Base-by-base conservation (phyloP, 2,329 filamentous ascomycete genomes). In the Pezicula neosporulosa region DNA sequence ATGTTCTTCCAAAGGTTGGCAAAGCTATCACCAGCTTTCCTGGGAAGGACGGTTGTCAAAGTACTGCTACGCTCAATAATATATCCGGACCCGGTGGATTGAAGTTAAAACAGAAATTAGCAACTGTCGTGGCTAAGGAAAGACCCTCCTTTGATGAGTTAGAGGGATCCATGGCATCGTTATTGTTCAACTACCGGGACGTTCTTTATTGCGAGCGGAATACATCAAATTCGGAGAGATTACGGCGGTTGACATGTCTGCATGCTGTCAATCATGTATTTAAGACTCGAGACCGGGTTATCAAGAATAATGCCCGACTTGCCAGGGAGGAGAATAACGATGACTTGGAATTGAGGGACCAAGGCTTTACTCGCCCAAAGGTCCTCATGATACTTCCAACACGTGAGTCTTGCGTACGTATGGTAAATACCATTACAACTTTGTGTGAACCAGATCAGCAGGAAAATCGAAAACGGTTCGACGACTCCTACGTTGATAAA, bases 341-440 rank as follows among this genome's bases (percentile, higher is more conserved):
- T 15, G 85, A 89, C 36, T 72, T 88, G 4, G 90, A 96, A 59
- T 76, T 91, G 16, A 83, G 91, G 56, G 94, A 99, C 60, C 94
- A 99, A 70, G 94, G 94, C 0, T 99, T 97, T 69, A 97, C 93
- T 0, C 79, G 94, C 5, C 94, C 94, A 7, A 97, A 97, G 66
- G 86, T 97, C 6, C 79, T 99, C 18, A 89, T 97, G 68, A 77
- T 99, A 16, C 75, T 97, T 1, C 93, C 94, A 3, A 97, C 94
- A 0, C 83, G 92, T 50, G 86, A 97, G 64, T 86, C 91, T 0
- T 96, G 90, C 59, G 87, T 88, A 27, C 83, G 85, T 46, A 86
- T 89, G 60, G 77, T 96, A 36, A 83, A 95, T 45, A 82, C 81
- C 38, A 90, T 99, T 42, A 85, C 86, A 39, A 77, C 82, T 5